phyloP scores from a whole-genome alignment of 176 grass and related monocot species.

The Oryza meyeriana region DNA sequence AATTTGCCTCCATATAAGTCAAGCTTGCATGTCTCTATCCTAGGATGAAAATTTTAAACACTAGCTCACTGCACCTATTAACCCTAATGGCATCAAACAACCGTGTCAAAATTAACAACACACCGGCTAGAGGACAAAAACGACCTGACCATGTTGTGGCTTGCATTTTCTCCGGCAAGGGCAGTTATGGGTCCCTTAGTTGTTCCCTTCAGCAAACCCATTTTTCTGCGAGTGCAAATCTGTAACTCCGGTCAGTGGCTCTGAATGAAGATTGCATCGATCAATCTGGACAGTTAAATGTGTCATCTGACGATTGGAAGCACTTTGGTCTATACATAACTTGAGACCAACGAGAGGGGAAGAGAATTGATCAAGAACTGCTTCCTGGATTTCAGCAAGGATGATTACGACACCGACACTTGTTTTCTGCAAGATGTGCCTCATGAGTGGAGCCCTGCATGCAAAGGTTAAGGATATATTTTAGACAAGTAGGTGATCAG shows the following conservation, averaged over 20 bases:
- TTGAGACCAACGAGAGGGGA: background rate
- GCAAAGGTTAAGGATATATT: background rate
- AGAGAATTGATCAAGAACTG: slow-evolving; percentile 16
- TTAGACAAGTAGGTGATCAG: slow-evolving; percentile 2
- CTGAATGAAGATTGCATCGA: background rate
- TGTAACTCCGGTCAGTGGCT: background rate
- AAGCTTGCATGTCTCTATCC: slow-evolving; percentile 25
- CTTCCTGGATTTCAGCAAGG: slow-evolving; percentile 40
- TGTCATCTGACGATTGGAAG: background rate
- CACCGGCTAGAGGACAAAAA: slow-evolving; percentile 27
- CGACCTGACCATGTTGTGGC: slow-evolving; percentile 16
- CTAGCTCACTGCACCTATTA: background rate
- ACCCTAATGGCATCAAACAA: slow-evolving; percentile 14
- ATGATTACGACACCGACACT: background rate
- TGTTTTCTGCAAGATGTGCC: slow-evolving; percentile 38
- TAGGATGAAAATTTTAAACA: background rate
- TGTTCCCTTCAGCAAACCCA: slow-evolving; percentile 24
- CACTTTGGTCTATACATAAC: background rate
- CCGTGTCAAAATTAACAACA: slow-evolving; percentile 7
- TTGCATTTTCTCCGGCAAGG: slow-evolving; percentile 23
- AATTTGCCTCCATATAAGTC: slow-evolving; percentile 22
- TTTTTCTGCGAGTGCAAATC: background rate
- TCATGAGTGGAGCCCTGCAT: slow-evolving; percentile 24
- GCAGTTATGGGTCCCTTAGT: background rate
- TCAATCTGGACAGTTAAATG: background rate